These are phyloP conservation scores for Fusarium concolor DNA, from an alignment of 2,329 filamentous ascomycete species.

Conservation along the genomic window DNA sequence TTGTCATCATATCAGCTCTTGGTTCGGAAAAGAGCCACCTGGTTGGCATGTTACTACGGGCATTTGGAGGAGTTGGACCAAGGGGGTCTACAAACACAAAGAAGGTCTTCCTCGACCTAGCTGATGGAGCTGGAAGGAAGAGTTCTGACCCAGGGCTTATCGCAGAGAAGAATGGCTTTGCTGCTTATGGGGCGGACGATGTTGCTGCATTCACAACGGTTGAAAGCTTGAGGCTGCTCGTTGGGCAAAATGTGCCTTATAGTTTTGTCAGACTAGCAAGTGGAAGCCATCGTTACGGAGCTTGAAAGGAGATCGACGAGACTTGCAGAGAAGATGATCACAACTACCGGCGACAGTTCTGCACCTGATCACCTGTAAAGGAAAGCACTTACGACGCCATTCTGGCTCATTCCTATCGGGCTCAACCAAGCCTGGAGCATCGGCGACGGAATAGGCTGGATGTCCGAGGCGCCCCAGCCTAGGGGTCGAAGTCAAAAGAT, in stretches of 20 bases:
- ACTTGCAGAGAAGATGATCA: neutral
- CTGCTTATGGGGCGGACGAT: slow-evolving; percentile 81
- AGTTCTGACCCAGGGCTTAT: slow-evolving; percentile 75
- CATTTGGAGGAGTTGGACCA: slow-evolving; percentile 66
- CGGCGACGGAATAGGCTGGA: slow-evolving; percentile 29
- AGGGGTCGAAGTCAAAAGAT: slow-evolving; percentile 26
- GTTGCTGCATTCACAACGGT: slow-evolving; percentile 87
- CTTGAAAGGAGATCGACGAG: slow-evolving; percentile 44
- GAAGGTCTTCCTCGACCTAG: slow-evolving; percentile 85
- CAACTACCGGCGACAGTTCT: neutral
- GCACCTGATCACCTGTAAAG: neutral
- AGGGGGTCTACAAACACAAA: slow-evolving; percentile 55
- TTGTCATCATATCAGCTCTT: slow-evolving; percentile 83
- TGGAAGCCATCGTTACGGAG: slow-evolving; percentile 61
- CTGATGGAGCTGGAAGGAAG: slow-evolving; percentile 66
- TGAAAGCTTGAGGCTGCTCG: slow-evolving; percentile 80
- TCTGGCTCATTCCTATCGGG: slow-evolving; percentile 10
- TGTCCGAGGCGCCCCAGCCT: slow-evolving; percentile 21
- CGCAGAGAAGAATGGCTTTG: slow-evolving; percentile 80
- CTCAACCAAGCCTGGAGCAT: slow-evolving; percentile 27
- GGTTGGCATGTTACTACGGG: slow-evolving; percentile 80
- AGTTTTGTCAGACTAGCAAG: slow-evolving; percentile 84
- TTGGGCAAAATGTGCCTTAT: slow-evolving; percentile 88
- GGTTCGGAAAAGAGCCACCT: slow-evolving; percentile 82
- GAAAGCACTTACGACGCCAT: neutral